Base-by-base conservation (phyloP, 768 basidiomycete species). In the Fomitopsis pulvina region DNA sequence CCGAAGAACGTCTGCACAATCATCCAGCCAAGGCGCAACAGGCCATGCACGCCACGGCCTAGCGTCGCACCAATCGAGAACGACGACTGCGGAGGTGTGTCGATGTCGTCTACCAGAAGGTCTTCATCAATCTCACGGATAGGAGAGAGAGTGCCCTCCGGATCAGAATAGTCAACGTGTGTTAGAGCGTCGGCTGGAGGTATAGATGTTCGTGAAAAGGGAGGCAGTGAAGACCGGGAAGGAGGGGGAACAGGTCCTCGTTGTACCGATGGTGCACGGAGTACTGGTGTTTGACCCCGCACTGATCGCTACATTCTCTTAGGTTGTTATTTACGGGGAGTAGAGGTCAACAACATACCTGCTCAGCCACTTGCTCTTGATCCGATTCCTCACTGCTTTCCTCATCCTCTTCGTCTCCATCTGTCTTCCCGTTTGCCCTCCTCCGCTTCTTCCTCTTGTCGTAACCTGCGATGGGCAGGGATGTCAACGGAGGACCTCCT, bases 121-220 rank as follows among this genome's bases (percentile, higher is more conserved):
- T 67, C 71, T 60, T 86, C 84, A 2, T 87, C 80, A 25, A 72
- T 70, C 69, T 88, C 87, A 4, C 76, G 71, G 57, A 88, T 85
- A 7, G 82, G 77, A 21, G 77, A 68, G 24, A 88, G 75, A 54
- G 75, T 71, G 50, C 79, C 78, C 26, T 72, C 65, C 22, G 77
- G 71, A 30, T 62, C 55, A 6, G 63, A 60, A 9, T 58, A 52
- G n/a, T 67, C 58, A 12, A 63, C 47, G 44, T 41, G 40, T 41
- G 54, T 60, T 2, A 54, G 53, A 48, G 63, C 60, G 27, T 59
- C 73, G 8, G 66, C 67, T 12, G 73, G 71, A 7, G 72, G 71
- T 26, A 71, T 56, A 37, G 75, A 73, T 22, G 55, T 50, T 8
- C 64, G 52, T 2, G 71, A 65, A 25, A 63, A 59, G 21, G 68